Conservation (phyloP, 2,329 filamentous ascomycete species). For the Diplodia intermedia region DNA sequence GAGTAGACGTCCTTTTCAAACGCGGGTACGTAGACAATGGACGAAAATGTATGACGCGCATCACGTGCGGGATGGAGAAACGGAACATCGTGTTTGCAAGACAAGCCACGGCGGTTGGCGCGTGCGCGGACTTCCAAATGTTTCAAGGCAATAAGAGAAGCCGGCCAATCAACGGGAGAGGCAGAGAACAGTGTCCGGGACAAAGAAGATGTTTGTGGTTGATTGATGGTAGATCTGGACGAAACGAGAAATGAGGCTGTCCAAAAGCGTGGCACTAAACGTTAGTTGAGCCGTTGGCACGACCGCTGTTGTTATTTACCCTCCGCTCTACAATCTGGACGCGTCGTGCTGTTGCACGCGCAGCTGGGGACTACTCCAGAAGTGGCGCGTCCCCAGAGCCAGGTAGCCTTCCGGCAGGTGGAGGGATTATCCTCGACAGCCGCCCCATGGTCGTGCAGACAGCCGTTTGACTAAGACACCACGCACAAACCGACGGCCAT, state of each 20-base stretch:
- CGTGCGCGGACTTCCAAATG: conserved; percentile 13
- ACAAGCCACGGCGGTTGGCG: background rate
- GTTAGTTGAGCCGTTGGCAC: conserved; percentile 21
- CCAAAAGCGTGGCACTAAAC: conserved; percentile 8
- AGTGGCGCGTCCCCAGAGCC: conserved; percentile 11
- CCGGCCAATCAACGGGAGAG: background rate
- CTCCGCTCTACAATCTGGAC: background rate
- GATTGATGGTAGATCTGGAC: conserved; percentile 17
- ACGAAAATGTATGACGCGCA: conserved; percentile 25
- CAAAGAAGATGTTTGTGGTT: conserved; percentile 5
- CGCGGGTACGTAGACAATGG: background rate
- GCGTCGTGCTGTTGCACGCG: conserved; percentile 5
- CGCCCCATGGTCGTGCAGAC: conserved; percentile 9
- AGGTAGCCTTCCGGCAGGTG: conserved; percentile 10
- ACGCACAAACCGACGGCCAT: conserved; percentile 4
- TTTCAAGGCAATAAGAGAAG: conserved; percentile 18
- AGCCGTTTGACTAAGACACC: conserved; percentile 28
- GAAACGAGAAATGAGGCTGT: conserved; percentile 10
- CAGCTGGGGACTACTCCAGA: background rate
- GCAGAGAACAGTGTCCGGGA: background rate
- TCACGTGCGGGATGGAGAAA: conserved; percentile 21
- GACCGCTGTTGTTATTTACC: conserved; percentile 6
- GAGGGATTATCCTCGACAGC: conserved; percentile 25
- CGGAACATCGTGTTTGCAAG: conserved; percentile 9
- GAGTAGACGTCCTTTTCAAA: background rate